Base-by-base conservation (phyloP, 2,329 filamentous ascomycete genomes). In the Aspergillus brasiliensis region DNA sequence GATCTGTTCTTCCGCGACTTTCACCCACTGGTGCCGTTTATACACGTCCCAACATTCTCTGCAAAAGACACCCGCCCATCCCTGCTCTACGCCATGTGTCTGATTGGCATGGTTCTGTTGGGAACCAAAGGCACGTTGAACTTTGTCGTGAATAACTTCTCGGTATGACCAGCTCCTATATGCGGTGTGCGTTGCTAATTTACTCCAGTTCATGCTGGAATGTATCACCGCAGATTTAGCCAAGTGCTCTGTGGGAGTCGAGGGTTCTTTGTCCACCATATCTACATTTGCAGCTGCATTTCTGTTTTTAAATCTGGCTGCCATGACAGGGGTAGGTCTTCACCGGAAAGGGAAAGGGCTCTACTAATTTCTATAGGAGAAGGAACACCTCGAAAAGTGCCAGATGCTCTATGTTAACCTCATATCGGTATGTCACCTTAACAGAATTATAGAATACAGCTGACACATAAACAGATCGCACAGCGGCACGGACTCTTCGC, bases 1-100 rank as follows among this genome's bases (percentile, higher is more conserved):
- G 82, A 84, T 65, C 77, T 83, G 56, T 84, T 82, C 64, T 82
- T 84, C 60, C 81, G 82, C 51, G 80, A 81, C 37, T 84, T 84
- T 59, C 81, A 84, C 57, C 80, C 81, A 1, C 77, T 82, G 3
- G 75, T 83, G 37, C 82, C 82, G 0, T 83, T 84, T 61, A 79
- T 84, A 6, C 82, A 84, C 65, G 74, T 82, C 13, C 81, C 82
- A 2, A 83, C 82, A 0, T 84, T 84, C 61, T 80, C 78, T 13
- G 81, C 81, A 1, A 81, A 80, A 53, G 79, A 78, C 46, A 78
- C 81, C 3, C 77, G 77, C 19, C 72, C 75, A 21, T 76, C 81
- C 8, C 68, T 84, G 17, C 69, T 84, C 0, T 80, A 83, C 51
- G 77, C 78, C 21, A 84, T 84, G 80, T 83, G 81, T 64, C 75